Percentiles rank a stretch among this genome's conserved stretches.
Conservation (phyloP, 148 eudicot genomes). For the Rhododendron mucronatum region DNA sequence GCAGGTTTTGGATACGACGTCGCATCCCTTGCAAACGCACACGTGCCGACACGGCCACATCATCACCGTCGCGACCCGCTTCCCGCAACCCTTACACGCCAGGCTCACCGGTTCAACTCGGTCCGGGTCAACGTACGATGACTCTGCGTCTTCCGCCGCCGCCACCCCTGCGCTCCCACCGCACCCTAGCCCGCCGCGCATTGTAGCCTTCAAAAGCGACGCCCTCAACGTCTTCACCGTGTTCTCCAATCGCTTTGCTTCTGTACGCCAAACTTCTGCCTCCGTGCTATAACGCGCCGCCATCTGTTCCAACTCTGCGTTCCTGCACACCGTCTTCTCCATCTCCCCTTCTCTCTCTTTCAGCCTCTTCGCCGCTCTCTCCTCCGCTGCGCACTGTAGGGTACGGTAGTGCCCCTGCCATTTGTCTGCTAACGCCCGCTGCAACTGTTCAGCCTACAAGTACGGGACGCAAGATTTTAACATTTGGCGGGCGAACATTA, state of each 20-base stretch:
- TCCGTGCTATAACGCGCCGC: neutral
- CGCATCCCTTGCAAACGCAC: conserved; percentile 5
- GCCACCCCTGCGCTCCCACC: neutral
- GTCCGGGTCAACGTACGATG: conserved; percentile 5
- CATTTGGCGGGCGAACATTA: no score
- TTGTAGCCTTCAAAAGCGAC: neutral
- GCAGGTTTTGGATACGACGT: neutral
- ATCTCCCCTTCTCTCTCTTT: neutral
- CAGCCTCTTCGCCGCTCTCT: conserved; percentile 7
- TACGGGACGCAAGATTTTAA: neutral
- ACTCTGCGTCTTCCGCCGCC: conserved; percentile 1
- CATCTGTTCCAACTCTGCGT: conserved; percentile 3
- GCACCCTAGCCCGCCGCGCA: neutral
- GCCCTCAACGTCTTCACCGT: neutral
- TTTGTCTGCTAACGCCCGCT: conserved; percentile 6
- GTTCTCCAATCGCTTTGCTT: neutral
- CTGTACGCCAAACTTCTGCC: neutral
- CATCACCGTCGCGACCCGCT: conserved; percentile 5
- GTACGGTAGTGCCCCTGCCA: conserved; percentile 10
- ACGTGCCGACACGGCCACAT: conserved; percentile 18
- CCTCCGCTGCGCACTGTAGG: neutral
- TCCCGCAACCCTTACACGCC: neutral
- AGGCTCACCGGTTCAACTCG: neutral
- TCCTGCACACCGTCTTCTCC: neutral
- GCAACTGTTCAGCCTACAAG: conserved; percentile 10